Conservation (phyloP, 306 rosid genomes). For the Carpinus viminea region DNA sequence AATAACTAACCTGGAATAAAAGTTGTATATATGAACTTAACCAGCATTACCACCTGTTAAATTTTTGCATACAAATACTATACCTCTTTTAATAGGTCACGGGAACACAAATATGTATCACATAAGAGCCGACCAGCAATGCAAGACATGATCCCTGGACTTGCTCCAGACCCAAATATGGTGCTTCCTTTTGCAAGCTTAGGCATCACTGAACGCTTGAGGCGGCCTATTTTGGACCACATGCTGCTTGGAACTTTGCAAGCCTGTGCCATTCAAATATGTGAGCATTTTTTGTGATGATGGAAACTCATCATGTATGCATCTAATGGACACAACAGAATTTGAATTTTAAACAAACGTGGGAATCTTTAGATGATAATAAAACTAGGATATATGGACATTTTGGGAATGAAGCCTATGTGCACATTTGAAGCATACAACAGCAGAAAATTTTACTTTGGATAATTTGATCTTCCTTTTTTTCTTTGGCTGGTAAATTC, state of each 20-base stretch:
- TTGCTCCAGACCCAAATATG: constrained; percentile 85
- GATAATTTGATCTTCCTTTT: not conserved
- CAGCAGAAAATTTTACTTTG: constrained; percentile 8
- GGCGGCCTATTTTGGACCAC: constrained; percentile 98
- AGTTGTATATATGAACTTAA: constrained; percentile 25
- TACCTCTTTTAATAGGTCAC: constrained; percentile 96
- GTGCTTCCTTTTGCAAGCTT: constrained; percentile 66
- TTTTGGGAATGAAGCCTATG: not conserved
- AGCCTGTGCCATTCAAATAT: constrained; percentile 48
- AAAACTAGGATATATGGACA: not conserved
- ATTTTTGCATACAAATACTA: constrained; percentile 27
- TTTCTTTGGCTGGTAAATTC: not conserved
- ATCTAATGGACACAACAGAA: not conserved
- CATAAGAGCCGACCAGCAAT: constrained; percentile 93
- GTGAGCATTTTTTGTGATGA: constrained; percentile 15
- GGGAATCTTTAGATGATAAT: not conserved
- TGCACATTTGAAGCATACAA: constrained; percentile 14
- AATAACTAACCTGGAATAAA: constrained; percentile 80
- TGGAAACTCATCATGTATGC: constrained; percentile 17
- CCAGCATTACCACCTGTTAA: not conserved
- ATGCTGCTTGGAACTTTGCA: constrained; percentile 68
- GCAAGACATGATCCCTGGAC: constrained; percentile 89
- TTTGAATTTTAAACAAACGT: not conserved
- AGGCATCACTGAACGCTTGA: constrained; percentile 87
- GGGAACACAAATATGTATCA: constrained; percentile 86